Evolutionary conservation across 2,329 filamentous ascomycete genomes (phyloP).

Genomic region (Hypoxylon sp.): DNA sequence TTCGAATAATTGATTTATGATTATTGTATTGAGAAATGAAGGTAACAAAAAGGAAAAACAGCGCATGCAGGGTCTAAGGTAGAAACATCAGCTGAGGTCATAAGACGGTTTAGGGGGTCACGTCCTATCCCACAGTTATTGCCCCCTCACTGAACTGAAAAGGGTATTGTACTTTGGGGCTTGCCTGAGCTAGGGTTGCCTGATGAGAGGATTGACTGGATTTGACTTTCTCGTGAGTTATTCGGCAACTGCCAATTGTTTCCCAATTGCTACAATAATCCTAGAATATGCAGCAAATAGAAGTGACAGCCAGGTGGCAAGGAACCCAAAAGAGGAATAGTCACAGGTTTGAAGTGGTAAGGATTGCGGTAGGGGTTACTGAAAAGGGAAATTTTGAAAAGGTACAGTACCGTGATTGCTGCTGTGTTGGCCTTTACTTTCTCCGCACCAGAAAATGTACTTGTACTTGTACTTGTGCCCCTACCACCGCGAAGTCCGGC

Average conservation of each 20-base stretch:
- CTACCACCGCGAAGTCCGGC: conserved; percentile 21
- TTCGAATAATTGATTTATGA: conserved; percentile 25
- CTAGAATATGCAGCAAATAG: background rate
- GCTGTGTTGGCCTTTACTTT: conserved; percentile 33
- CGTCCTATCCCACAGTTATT: conserved; percentile 30
- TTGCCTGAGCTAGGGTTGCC: conserved; percentile 19
- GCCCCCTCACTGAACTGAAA: conserved; percentile 35
- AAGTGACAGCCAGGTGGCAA: conserved; percentile 15
- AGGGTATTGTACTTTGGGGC: conserved; percentile 7
- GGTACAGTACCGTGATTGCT: conserved; percentile 39
- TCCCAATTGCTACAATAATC: background rate
- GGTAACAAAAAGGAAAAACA: conserved; percentile 43
- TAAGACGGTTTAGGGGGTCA: conserved; percentile 46
- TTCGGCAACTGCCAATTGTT: conserved; percentile 27
- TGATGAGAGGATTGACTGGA: conserved; percentile 1
- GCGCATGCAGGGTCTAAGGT: conserved; percentile 50
- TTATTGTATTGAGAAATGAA: conserved; percentile 29
- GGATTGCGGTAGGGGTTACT: conserved; percentile 30
- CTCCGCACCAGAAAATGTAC: conserved; percentile 32
- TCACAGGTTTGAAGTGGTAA: conserved; percentile 31
- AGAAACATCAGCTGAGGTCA: conserved; percentile 47
- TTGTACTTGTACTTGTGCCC: conserved; percentile 23
- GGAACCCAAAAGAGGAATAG: conserved; percentile 18
- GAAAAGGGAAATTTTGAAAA: conserved; percentile 37
- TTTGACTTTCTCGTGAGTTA: conserved; percentile 14